Evolutionary conservation across 495 filamentous ascomycete genomes (phyloP).

Genomic region (Lepraria neglecta): DNA sequence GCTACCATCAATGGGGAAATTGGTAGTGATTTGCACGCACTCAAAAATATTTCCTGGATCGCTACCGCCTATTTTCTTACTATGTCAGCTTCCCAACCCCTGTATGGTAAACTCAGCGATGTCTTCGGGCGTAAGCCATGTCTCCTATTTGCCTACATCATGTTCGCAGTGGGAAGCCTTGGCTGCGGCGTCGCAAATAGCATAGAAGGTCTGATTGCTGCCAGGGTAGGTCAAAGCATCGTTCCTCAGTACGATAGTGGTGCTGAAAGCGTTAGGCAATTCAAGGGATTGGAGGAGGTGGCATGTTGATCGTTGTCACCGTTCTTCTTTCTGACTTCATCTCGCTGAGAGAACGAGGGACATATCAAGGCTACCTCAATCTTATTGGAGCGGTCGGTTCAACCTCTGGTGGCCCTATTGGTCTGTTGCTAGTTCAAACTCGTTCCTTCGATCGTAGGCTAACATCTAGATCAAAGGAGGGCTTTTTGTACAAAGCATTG

Average conservation of each 20-base stretch:
- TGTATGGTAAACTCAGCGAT: constrained; percentile 24
- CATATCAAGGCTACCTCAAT: constrained; percentile 21
- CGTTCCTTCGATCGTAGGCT: neutral
- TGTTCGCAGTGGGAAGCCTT: constrained; percentile 21
- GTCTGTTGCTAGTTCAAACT: neutral
- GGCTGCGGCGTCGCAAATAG: constrained; percentile 17
- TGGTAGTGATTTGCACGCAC: constrained; percentile 21
- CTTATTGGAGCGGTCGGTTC: constrained; percentile 21
- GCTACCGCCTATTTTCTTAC: constrained; percentile 23
- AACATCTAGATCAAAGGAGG: constrained; percentile 12
- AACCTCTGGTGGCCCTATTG: constrained; percentile 18
- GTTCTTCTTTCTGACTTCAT: constrained; percentile 20
- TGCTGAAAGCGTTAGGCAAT: constrained; percentile 11
- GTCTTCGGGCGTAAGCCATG: constrained; percentile 21
- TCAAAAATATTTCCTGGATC: constrained; percentile 22
- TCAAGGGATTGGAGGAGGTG: constrained; percentile 21
- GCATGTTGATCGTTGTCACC: constrained; percentile 22
- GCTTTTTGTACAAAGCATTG: constrained; percentile 17
- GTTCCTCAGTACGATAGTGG: neutral
- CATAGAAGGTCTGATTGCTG: constrained; percentile 20
- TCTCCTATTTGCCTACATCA: constrained; percentile 16
- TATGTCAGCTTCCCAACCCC: constrained; percentile 20
- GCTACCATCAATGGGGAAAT: constrained; percentile 22
- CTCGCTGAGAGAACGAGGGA: constrained; percentile 17
- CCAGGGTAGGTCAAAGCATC: constrained; percentile 16